Evolutionary conservation across 768 basidiomycete genomes (phyloP).

Genomic region (Psilocybe cubensis): DNA sequence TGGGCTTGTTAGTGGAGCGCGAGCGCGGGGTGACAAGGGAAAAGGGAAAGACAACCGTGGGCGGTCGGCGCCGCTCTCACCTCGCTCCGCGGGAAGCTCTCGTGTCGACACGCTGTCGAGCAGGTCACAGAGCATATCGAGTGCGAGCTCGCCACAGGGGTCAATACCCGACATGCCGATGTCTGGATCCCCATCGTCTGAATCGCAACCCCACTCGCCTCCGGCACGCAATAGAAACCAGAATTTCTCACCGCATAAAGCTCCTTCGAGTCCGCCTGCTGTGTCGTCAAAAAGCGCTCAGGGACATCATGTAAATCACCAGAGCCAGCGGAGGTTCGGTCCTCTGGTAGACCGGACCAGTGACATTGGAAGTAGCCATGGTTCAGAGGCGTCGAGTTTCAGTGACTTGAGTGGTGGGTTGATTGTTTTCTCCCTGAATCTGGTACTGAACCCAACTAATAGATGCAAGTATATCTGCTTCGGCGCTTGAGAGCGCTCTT

Average conservation of each 20-base stretch:
- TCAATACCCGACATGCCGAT: conserved; percentile 84
- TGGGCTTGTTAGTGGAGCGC: conserved; percentile 60
- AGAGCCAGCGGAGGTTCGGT: conserved; percentile 47
- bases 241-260: conserved; percentile 59
- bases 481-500: conserved; percentile 79
- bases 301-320: conserved; percentile 52
- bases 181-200: conserved; percentile 69
- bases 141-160: conserved; percentile 71
- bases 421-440: not conserved
- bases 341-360: conserved; percentile 47
- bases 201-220: conserved; percentile 57
- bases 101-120: conserved; percentile 46
- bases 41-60: conserved; percentile 52
- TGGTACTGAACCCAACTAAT: conserved; percentile 1
- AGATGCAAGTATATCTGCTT: conserved; percentile 79
- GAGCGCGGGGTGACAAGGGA: conserved; percentile 39
- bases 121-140: conserved; percentile 69
- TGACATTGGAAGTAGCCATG: conserved; percentile 64
- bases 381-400: conserved; percentile 80
- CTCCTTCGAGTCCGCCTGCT: conserved; percentile 64
- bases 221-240: no score
- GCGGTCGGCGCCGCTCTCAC: conserved; percentile 38
- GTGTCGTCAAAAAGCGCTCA: conserved; percentile 57
- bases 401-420: conserved; percentile 83
- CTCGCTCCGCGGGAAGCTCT: conserved; percentile 32